phyloP scores from a whole-genome alignment of 441 rosid species.

The Cnidoscolus chayamansa region DNA sequence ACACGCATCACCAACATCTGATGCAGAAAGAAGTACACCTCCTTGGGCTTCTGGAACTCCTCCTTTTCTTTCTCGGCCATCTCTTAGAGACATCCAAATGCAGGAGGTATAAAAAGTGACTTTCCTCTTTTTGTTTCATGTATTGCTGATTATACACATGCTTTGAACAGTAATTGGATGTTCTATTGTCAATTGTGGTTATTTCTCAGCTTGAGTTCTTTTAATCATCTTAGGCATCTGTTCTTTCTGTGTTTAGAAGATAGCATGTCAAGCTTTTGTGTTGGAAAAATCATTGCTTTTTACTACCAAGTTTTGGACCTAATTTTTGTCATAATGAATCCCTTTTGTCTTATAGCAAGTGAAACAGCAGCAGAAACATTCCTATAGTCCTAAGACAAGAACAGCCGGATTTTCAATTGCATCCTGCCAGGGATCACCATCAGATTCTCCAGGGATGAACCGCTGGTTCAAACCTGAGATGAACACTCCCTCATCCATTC shows the following conservation, averaged over 20 bases:
- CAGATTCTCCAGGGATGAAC: conserved; percentile 76
- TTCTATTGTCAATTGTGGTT: neutral
- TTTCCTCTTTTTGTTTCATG: neutral
- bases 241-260: too few species aligned
- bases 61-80: conserved; percentile 61
- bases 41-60: conserved; percentile 89
- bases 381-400: conserved; percentile 68
- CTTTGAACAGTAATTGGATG: neutral
- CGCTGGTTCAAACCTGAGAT: conserved; percentile 95
- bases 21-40: conserved; percentile 69
- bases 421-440: conserved; percentile 71
- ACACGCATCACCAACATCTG: conserved; percentile 46
- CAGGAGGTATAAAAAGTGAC: conserved; percentile 57
- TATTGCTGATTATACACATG: too few species aligned
- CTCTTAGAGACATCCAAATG: conserved; percentile 93
- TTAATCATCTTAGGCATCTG: too few species aligned
- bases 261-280: too few species aligned
- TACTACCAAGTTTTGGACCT: neutral
- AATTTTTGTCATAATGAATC: neutral
- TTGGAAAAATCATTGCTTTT: neutral
- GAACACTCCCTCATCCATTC: conserved; percentile 67
- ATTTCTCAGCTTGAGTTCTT: neutral
- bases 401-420: conserved; percentile 71
- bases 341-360: conserved; percentile 37
- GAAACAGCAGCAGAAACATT: conserved; percentile 51